Percentiles rank a stretch among this genome's conserved stretches.
These are phyloP conservation scores for Periconia macrospinosa DNA, from an alignment of 2,329 filamentous ascomycete genomes.

Conservation along the genomic window DNA sequence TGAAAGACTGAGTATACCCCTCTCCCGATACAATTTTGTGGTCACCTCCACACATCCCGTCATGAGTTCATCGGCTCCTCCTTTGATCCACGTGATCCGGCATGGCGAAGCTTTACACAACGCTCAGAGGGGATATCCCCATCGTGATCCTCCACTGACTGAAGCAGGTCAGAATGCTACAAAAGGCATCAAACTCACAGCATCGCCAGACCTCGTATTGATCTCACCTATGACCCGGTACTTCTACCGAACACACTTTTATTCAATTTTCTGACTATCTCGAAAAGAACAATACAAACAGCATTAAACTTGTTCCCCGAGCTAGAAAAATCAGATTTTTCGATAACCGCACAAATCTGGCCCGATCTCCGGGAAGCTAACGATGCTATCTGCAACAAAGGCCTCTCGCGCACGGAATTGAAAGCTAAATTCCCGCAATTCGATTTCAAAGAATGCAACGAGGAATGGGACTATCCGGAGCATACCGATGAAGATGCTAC, in stretches of 20 bases:
- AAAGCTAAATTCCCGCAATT: conserved; percentile 14
- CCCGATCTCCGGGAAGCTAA: conserved; percentile 23
- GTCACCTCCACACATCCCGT: not conserved
- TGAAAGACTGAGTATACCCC: not conserved
- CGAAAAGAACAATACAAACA: conserved; percentile 20
- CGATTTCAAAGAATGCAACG: conserved; percentile 15
- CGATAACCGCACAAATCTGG: conserved; percentile 19
- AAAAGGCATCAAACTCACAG: conserved; percentile 8
- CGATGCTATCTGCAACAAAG: conserved; percentile 20
- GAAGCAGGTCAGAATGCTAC: conserved; percentile 12
- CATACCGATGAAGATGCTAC: conserved; percentile 11
- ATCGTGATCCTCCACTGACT: conserved; percentile 24
- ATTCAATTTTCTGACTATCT: too few relatives aligned
- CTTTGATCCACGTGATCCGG: conserved; percentile 18
- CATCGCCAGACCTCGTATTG: conserved; percentile 19
- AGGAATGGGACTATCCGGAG: conserved; percentile 19
- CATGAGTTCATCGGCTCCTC: not conserved
- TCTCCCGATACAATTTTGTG: not conserved
- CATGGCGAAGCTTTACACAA: conserved; percentile 27
- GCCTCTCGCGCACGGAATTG: conserved; percentile 13
- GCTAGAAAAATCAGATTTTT: not conserved
- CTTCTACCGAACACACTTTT: too few relatives aligned
- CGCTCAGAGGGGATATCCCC: conserved; percentile 13
- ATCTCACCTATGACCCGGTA: conserved; percentile 24
- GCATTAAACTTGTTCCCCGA: conserved; percentile 21